Evolutionary conservation across 805 yeast genomes (phyloP), one percentile per base, ranked within the genome.

Genomic region (Starmerella stellata): DNA sequence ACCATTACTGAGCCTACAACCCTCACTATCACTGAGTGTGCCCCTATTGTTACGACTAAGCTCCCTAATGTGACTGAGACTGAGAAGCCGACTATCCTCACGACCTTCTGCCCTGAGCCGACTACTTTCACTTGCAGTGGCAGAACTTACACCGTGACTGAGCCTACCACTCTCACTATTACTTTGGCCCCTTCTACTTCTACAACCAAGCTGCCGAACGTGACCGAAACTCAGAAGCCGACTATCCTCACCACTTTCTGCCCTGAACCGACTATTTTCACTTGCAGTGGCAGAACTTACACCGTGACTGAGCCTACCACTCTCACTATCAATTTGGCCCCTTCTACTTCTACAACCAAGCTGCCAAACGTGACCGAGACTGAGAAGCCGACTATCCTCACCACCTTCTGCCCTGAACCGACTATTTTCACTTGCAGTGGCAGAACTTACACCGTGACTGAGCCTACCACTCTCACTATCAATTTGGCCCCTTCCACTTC

Each of bases 381-480:
- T 7, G 7, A 7, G 7, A 11, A 23, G 25, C 7, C 25, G 14
- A 29, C 32, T 16, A 49, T 65, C 54, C 69, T 64, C 69, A 72
- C 79, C 60, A 78, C 87, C 48, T 75, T 72, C 75, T 78, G 87
- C 61, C 82, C 87, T 57, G 64, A 55, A 45, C 61, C 87, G 38
- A 78, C 90, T 47, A 60, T 65, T 38, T 49, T 78, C 43, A 64
- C 64, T 47, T 67, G 72, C 56, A 45, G 46, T 42, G 46, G 45
- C 17, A 29, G 37, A 39, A 50, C 54, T 20, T 45, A 44, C 51
- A 50, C 53, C n/a, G 72, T 70, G 59, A 73, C 85, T 46, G 75
- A 60, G 53, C 74, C 87, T 47, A 77, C 87, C 59, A 78, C 92
- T 50, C 61, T 80, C 55, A 79, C 90, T 62, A 69, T 79, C 72